Evolutionary conservation across 495 filamentous ascomycete species (phyloP).

Genomic region (Penicillium coffeae): DNA sequence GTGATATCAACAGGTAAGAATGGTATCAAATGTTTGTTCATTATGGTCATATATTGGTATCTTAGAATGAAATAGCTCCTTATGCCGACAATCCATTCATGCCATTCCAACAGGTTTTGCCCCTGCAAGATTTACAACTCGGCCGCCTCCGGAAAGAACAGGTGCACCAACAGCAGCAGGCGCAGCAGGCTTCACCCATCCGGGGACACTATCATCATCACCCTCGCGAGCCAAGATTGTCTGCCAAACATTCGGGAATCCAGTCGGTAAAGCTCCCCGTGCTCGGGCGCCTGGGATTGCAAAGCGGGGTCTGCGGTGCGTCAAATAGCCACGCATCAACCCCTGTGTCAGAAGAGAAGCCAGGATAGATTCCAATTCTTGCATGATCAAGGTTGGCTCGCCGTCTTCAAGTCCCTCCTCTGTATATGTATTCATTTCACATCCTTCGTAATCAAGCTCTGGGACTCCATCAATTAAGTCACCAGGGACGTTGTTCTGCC

Average conservation of each 20-base stretch:
- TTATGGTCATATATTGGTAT: not conserved
- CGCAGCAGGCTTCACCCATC: slow-evolving; percentile 49
- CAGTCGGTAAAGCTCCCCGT: slow-evolving; percentile 55
- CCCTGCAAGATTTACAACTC: slow-evolving; percentile 52
- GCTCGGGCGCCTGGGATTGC: slow-evolving; percentile 77
- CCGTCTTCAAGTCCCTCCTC: slow-evolving; percentile 18
- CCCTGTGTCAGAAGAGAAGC: slow-evolving; percentile 75
- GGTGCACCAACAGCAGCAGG: slow-evolving; percentile 12
- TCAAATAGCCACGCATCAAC: slow-evolving; percentile 82
- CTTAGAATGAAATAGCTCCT: not conserved
- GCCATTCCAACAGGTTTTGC: slow-evolving; percentile 50
- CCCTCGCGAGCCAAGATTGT: slow-evolving; percentile 46
- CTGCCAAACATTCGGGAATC: slow-evolving; percentile 60
- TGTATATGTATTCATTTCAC: slow-evolving; percentile 40
- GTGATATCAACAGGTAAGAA: too few species aligned
- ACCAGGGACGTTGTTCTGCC: slow-evolving; percentile 23
- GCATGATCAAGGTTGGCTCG: slow-evolving; percentile 47
- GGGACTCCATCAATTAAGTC: slow-evolving; percentile 35
- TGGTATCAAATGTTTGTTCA: not conserved
- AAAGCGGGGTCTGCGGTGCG: slow-evolving; percentile 68
- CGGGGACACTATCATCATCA: slow-evolving; percentile 45
- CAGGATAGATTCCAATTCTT: slow-evolving; percentile 73
- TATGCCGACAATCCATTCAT: slow-evolving; percentile 14
- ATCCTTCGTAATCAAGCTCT: slow-evolving; percentile 42
- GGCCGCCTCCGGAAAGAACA: slow-evolving; percentile 29